phyloP scores from a whole-genome alignment of 441 rosid species.

The Aquilaria agallochum region DNA sequence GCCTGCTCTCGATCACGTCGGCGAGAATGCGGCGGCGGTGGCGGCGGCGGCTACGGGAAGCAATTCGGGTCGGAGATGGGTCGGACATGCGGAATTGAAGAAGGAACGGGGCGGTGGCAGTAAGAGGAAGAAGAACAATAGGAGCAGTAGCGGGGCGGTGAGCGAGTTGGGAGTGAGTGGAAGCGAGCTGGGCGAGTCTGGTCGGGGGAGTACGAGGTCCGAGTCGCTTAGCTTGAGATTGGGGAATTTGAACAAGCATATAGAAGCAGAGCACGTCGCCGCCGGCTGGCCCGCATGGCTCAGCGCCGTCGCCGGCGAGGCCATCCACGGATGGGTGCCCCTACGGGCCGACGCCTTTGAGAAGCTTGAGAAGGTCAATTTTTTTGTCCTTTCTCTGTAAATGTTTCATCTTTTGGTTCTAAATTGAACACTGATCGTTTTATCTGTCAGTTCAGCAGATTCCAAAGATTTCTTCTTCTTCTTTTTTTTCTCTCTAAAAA shows the following conservation, averaged over 20 bases:
- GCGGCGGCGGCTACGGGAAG: constrained; percentile 27
- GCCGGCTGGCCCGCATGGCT: constrained; percentile 97
- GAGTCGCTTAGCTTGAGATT: constrained; percentile 72
- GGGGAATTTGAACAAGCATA: constrained; percentile 57
- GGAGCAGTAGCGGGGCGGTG: constrained; percentile 28
- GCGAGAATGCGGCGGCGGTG: constrained; percentile 25
- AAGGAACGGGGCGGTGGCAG: constrained; percentile 26
- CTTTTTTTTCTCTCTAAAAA: background rate
- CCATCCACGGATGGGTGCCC: constrained; percentile 87
- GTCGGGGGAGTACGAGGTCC: constrained; percentile 48
- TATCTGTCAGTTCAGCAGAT: background rate
- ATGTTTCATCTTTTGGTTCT: background rate
- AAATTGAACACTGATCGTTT: no score
- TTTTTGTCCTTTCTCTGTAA: background rate
- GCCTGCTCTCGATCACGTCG: constrained; percentile 68
- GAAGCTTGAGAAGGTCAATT: constrained; percentile 73
- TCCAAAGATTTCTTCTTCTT: background rate
- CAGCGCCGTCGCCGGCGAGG: constrained; percentile 81
- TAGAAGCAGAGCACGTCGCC: constrained; percentile 82
- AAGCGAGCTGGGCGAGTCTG: constrained; percentile 60
- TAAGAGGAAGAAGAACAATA: constrained; percentile 17
- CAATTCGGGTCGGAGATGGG: constrained; percentile 24
- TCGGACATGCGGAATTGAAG: constrained; percentile 17
- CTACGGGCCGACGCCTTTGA: constrained; percentile 71
- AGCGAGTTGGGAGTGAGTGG: constrained; percentile 28